Base-by-base conservation (phyloP, 2,329 filamentous ascomycete species). In the Ophiosphaerella herpotricha region DNA sequence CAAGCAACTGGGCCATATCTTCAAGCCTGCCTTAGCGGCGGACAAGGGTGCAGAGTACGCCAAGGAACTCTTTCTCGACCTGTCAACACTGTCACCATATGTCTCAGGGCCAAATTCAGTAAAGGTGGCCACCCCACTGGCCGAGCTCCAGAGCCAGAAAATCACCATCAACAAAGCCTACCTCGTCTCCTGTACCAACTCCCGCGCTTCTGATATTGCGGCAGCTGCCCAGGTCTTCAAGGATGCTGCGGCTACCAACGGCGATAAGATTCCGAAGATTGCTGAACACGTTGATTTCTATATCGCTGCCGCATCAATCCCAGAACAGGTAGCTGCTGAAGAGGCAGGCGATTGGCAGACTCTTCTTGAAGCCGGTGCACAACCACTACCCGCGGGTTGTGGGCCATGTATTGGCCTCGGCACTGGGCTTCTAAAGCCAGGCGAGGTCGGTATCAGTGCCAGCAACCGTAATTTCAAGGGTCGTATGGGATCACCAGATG, bases 391-490 rank as follows among this genome's bases (percentile, higher is more conserved):
- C 0, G 79, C 89, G 7, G 88, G 88, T 0, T 97, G 92, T 58
- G 91, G 85, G 0, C 87, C 89, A 0, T 97, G 93, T 66, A 97
- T 97, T 54, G 92, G 92, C 7, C 81, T 96, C 0, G 90, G 88
- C 7, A 84, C 81, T 0, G 92, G 92, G 33, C 79, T 96, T 0
- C 81, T 96, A 1, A 87, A 97, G 71, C 81, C 84, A 2, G 90
- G 89, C n/a, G 91, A 97, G 75, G 85, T 91, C 8, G 91, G 91
- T 18, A 92, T 97, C 60, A 86, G 82, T 53, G 90, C 91, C 0
- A 86, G 81, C 43, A 97, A 97, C 77, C 81, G 92, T 9, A 96
- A 96, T 73, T 97, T 92, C 79, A 91, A 92, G 74, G 92, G 91
- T 0, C 85, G 92, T 2, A 95, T 97, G 89, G 92, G 92, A 3